Percentiles rank a stretch among this genome's conserved stretches.
Evolutionary conservation across 2,329 filamentous ascomycete species (phyloP).

Genomic region (Cladosporium sp.): DNA sequence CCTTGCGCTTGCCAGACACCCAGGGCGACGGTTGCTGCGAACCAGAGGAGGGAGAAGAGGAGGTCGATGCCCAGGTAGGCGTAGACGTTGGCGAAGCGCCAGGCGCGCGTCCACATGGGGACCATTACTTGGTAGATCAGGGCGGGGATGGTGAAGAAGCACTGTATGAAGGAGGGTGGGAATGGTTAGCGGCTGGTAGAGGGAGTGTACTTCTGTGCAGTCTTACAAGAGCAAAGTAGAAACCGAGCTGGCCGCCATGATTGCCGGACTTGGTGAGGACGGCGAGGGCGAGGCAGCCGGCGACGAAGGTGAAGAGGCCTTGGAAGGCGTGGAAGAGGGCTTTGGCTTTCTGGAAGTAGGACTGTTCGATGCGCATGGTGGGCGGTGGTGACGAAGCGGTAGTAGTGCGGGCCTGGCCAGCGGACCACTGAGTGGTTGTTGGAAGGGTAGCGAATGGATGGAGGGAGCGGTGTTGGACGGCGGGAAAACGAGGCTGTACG

Average conservation of each 20-base stretch:
- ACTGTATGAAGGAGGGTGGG: slow-evolving; percentile 38
- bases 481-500: neutral
- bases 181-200: neutral
- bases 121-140: slow-evolving; percentile 58
- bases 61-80: slow-evolving; percentile 55
- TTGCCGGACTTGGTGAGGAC: slow-evolving; percentile 53
- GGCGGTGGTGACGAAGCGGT: neutral
- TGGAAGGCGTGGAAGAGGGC: slow-evolving; percentile 52
- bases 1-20: slow-evolving; percentile 54
- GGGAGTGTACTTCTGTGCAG: neutral
- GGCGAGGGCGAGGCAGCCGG: slow-evolving; percentile 54
- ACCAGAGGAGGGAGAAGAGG: slow-evolving; percentile 55
- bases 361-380: slow-evolving; percentile 42
- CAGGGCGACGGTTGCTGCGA: slow-evolving; percentile 54
- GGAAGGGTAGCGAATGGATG: neutral
- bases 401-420: slow-evolving; percentile 2
- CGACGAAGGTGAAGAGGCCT: slow-evolving; percentile 54
- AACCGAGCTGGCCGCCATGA: slow-evolving; percentile 52
- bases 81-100: slow-evolving; percentile 56
- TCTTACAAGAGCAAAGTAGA: slow-evolving; percentile 55
- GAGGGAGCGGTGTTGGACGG: neutral
- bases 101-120: slow-evolving; percentile 57
- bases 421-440: neutral
- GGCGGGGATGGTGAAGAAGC: slow-evolving; percentile 55
- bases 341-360: slow-evolving; percentile 52